Evolutionary conservation across 495 filamentous ascomycete genomes (phyloP), one percentile per base, ranked within the genome.

Genomic region (Lepraria neglecta): DNA sequence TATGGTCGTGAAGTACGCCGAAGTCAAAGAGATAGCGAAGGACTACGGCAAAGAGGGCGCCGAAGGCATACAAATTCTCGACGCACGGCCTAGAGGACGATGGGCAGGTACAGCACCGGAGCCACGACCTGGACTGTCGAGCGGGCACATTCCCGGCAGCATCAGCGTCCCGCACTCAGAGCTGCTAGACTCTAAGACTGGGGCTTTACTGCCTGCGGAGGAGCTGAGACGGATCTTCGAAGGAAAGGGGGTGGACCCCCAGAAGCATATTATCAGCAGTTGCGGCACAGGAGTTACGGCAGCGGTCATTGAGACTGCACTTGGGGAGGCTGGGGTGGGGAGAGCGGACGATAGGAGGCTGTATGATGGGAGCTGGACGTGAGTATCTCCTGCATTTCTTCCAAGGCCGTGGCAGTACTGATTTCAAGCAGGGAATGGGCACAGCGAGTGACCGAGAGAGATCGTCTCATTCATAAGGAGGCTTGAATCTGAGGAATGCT

Each of bases 301-400:
- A n/a, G 87, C 86, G 14, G 81, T 97, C 19, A 83, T 98, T 60
- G 94, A 98, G 68, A 87, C 90, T 31, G 94, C 94, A 6, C 73
- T 98, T 43, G 80, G 77, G 30, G 85, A 88, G 69, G 91, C 92
- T 19, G 87, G 85, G 27, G 90, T 82, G 69, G 87, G 86, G 14
- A 75, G 82, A 40, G 76, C 84, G 7, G 79, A 83, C 42, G 84
- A 83, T 46, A 83, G 88, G 62, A 85, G 82, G 68, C 77, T 97
- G 30, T 98, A 98, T 70, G 94, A 97, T 78, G 94, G 94, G 17
- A 96, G 91, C 68, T 97, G 94, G 94, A 96, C 92, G 88, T 95
- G 72, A 87, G 90, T 90, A 19, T 52, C 42, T 35, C 6, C 31
- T n/a, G 6, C 0, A 40, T 12, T 15, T 4, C 30, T 15, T 3